Evolutionary conservation across 2,329 filamentous ascomycete genomes (phyloP).

Genomic region (Aspergillus unguis): DNA sequence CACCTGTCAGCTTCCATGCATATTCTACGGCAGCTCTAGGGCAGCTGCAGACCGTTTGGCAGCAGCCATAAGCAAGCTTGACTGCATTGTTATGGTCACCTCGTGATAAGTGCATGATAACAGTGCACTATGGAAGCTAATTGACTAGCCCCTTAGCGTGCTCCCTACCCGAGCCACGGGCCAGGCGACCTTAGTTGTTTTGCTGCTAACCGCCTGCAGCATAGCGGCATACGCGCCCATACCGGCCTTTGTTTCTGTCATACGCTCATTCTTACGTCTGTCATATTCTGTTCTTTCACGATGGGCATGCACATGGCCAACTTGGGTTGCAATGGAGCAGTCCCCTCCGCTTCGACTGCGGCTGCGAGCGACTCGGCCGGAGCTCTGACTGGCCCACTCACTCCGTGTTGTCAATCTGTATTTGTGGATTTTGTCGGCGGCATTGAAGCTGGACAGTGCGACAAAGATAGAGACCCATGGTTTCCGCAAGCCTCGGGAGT

Average conservation of each 20-base stretch:
- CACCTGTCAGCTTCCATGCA: constrained; percentile 34
- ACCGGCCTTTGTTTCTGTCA: constrained; percentile 3
- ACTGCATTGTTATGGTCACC: not conserved
- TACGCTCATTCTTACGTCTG: not conserved
- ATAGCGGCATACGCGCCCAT: constrained; percentile 6
- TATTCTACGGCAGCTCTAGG: constrained; percentile 35
- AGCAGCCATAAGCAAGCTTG: not conserved
- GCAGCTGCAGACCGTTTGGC: constrained; percentile 9
- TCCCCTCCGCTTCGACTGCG: constrained; percentile 1
- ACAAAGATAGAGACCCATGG: no score
- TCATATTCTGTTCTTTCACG: no score
- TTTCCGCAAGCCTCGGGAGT: no score
- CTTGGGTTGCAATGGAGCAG: constrained; percentile 6
- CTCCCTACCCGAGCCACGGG: constrained; percentile 16
- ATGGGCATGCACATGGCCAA: constrained; percentile 7
- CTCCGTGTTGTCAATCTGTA: not conserved
- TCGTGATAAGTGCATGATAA: constrained; percentile 7
- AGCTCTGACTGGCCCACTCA: not conserved
- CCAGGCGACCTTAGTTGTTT: constrained; percentile 2
- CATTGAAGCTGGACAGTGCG: no score
- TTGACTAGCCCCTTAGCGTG: constrained; percentile 3
- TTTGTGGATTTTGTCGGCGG: no score
- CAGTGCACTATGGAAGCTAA: constrained; percentile 11
- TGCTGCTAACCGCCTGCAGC: constrained; percentile 16
- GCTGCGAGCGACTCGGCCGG: not conserved